Evolutionary conservation across 352 stramenopile genomes (phyloP).

Genomic region (Globisporangium yorkense): DNA sequence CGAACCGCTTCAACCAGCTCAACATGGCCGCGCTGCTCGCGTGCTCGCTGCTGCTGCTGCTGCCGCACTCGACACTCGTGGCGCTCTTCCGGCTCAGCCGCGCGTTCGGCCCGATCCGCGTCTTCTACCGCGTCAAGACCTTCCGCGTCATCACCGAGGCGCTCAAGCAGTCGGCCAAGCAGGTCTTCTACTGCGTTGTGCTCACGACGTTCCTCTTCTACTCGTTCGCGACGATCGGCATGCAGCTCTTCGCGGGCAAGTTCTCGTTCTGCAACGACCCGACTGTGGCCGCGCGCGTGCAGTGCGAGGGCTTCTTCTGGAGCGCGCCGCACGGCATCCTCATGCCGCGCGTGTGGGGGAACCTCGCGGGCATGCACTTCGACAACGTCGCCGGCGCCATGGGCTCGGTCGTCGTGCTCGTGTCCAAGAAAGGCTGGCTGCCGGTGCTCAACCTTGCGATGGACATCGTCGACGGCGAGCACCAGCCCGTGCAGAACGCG

Average conservation of each 20-base stretch:
- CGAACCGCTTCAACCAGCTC: slow-evolving; percentile 77
- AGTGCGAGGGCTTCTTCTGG: slow-evolving; percentile 69
- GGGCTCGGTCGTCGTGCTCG: slow-evolving; percentile 65
- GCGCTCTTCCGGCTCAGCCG: slow-evolving; percentile 67
- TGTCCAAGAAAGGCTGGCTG: slow-evolving; percentile 85
- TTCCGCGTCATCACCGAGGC: slow-evolving; percentile 84
- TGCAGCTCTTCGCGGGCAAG: slow-evolving; percentile 79
- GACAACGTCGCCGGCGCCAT: slow-evolving; percentile 79
- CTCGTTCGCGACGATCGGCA: slow-evolving; percentile 78
- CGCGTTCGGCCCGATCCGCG: slow-evolving; percentile 75
- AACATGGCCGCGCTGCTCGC: slow-evolving; percentile 80
- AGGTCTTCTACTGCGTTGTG: slow-evolving; percentile 81
- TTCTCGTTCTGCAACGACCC: slow-evolving; percentile 82
- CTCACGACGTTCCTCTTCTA: slow-evolving; percentile 80
- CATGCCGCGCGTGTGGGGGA: slow-evolving; percentile 72
- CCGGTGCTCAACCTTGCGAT: slow-evolving; percentile 79
- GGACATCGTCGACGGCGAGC: slow-evolving; percentile 67
- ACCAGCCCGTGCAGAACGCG: slow-evolving; percentile 64
- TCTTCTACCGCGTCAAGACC: slow-evolving; percentile 82
- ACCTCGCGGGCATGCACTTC: slow-evolving; percentile 74
- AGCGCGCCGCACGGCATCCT: slow-evolving; percentile 46
- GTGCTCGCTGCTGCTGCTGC: slow-evolving; percentile 63
- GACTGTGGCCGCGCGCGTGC: slow-evolving; percentile 24
- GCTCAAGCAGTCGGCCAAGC: slow-evolving; percentile 59
- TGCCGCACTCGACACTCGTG: slow-evolving; percentile 72